These are phyloP conservation scores for Komagataella pastoris DNA, from an alignment of 805 yeast genomes.

Conservation along the genomic window DNA sequence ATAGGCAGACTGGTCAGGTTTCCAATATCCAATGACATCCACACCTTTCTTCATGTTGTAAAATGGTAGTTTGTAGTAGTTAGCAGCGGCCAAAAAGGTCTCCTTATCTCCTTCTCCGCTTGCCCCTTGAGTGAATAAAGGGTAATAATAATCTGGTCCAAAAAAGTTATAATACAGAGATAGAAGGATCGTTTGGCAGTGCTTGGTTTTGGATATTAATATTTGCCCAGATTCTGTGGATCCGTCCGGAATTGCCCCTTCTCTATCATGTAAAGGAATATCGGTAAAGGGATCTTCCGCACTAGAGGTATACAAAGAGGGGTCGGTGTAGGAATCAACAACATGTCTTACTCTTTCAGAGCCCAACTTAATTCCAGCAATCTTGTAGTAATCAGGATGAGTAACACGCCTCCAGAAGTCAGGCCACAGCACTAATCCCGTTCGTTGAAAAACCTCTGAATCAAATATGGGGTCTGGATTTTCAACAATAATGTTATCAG, in stretches of 20 bases:
- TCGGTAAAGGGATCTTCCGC: constrained; percentile 5
- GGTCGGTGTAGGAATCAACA: constrained; percentile 14
- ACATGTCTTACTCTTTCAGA: constrained; percentile 16
- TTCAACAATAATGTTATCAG: constrained; percentile 36
- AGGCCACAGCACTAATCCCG: constrained; percentile 46
- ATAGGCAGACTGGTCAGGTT: constrained; percentile 16
- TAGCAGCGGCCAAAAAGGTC: constrained; percentile 41
- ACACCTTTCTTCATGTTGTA: constrained; percentile 38
- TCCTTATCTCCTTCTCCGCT: constrained; percentile 49
- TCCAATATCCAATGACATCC: constrained; percentile 33
- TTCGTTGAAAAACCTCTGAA: constrained; percentile 36
- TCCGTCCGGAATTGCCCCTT: constrained; percentile 37
- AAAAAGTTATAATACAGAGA: constrained; percentile 39
- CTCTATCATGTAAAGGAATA: constrained; percentile 35
- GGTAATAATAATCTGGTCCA: constrained; percentile 35
- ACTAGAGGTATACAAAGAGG: constrained; percentile 2
- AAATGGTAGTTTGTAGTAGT: constrained; percentile 24
- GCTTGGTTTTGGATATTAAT: constrained; percentile 32
- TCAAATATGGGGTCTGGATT: constrained; percentile 39
- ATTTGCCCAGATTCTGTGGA: constrained; percentile 48
- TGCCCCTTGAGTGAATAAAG: constrained; percentile 31
- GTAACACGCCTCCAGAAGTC: constrained; percentile 48
- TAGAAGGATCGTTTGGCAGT: constrained; percentile 30
- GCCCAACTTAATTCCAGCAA: constrained; percentile 25
- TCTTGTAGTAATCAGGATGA: constrained; percentile 31